Evolutionary conservation across 2,329 filamentous ascomycete species (phyloP).

Genomic region (Trichophyton simii): DNA sequence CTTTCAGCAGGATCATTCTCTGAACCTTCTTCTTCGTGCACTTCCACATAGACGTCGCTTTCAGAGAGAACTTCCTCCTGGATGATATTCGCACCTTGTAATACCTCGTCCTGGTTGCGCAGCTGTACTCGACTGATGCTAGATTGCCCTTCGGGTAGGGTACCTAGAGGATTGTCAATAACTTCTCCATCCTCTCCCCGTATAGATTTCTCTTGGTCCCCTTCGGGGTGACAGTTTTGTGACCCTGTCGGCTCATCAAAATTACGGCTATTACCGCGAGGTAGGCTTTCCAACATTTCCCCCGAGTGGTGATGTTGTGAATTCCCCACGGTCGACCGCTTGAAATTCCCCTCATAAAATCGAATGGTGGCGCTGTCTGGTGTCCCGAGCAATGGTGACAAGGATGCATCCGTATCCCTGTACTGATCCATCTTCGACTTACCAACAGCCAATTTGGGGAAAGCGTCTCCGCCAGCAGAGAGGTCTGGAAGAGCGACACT

Average conservation of each 20-base stretch:
- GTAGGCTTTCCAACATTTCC: not conserved
- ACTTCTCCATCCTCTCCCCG: not conserved
- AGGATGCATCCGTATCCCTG: conserved; percentile 12
- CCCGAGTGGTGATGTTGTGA: not conserved
- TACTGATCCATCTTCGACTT: conserved; percentile 14
- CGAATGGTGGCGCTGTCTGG: conserved; percentile 12
- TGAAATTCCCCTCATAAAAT: conserved; percentile 8
- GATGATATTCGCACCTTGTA: not conserved
- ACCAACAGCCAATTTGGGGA: conserved; percentile 5
- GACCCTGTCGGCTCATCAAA: not conserved
- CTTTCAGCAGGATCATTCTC: not conserved
- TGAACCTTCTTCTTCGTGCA: not conserved
- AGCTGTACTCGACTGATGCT: not conserved
- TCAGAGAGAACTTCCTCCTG: too few relatives aligned
- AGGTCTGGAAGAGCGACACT: conserved; percentile 18
- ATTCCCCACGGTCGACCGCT: not conserved
- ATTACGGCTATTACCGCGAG: not conserved
- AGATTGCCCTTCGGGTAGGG: not conserved
- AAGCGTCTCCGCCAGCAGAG: conserved; percentile 1
- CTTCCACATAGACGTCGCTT: not conserved
- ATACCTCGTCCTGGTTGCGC: not conserved
- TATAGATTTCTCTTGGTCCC: not conserved
- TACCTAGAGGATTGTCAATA: not conserved
- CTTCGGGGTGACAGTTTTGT: not conserved
- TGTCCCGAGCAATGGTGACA: conserved; percentile 13